These are phyloP conservation scores for Platanthera guangdongensis DNA, from an alignment of 106 monocot species.

Conservation along the genomic window DNA sequence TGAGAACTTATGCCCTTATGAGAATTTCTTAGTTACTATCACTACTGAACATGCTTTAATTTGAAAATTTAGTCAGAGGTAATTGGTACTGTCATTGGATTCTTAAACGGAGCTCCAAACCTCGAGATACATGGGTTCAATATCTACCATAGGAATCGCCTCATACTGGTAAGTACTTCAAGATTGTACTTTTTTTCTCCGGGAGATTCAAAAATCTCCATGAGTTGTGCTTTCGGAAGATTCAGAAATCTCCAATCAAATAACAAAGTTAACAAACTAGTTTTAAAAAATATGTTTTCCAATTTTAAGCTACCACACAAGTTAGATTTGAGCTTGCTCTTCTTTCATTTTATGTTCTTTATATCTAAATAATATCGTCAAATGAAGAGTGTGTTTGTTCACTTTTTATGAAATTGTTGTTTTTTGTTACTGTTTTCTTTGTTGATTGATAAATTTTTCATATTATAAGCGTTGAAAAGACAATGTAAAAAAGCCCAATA, in stretches of 20 bases:
- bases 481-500: no score
- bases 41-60: background rate
- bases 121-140: conserved; percentile 61
- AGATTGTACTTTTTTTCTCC: background rate
- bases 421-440: background rate
- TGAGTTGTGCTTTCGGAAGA: background rate
- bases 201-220: background rate
- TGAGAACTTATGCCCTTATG: no score
- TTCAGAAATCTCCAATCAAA: background rate
- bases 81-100: conserved; percentile 51
- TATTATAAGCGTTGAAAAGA: background rate
- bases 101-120: conserved; percentile 56
- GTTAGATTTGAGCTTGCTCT: background rate
- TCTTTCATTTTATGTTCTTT: background rate
- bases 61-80: conserved; percentile 18
- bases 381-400: background rate
- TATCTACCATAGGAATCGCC: conserved; percentile 64
- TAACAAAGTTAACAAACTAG: no score
- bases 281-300: no score
- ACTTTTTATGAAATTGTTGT: background rate
- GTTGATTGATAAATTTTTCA: background rate
- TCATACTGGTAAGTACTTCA: conserved; percentile 49
- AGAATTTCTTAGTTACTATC: no score
- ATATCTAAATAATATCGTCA: background rate
- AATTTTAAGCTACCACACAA: no score